Conservation (phyloP, 441 rosid genomes). For the Omphalea diandra region DNA sequence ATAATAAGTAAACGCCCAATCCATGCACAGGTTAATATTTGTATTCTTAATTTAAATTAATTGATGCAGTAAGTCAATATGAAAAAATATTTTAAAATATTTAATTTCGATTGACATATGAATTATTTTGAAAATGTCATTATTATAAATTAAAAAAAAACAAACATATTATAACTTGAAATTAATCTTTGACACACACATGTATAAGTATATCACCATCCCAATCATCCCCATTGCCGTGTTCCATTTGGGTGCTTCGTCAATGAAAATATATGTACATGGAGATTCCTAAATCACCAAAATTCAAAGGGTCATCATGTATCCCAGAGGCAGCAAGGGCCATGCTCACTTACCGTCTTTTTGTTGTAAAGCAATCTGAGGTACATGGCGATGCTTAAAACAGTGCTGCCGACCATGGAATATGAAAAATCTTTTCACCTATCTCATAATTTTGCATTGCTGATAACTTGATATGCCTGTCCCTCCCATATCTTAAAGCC, state of each 20-base stretch:
- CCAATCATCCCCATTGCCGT: not conserved
- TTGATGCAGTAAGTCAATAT: no score
- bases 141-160: no score
- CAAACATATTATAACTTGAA: no score
- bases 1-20: no score
- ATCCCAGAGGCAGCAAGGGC: no score
- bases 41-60: no score
- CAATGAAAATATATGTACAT: not conserved
- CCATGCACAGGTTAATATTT: no score
- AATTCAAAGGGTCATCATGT: constrained; percentile 6
- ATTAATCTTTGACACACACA: no score
- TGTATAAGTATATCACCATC: not conserved
- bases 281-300: not conserved
- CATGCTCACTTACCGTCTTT: not conserved
- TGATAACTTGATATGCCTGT: not conserved
- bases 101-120: no score
- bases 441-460: not conserved
- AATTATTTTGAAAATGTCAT: no score
- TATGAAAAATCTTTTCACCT: not conserved
- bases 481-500: not conserved
- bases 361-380: not conserved
- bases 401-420: constrained; percentile 29
- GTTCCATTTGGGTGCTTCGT: not conserved
- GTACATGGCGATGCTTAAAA: constrained; percentile 9
- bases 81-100: no score